These are phyloP conservation scores for Mycena amicta DNA, from an alignment of 768 basidiomycete genomes.

Conservation along the genomic window DNA sequence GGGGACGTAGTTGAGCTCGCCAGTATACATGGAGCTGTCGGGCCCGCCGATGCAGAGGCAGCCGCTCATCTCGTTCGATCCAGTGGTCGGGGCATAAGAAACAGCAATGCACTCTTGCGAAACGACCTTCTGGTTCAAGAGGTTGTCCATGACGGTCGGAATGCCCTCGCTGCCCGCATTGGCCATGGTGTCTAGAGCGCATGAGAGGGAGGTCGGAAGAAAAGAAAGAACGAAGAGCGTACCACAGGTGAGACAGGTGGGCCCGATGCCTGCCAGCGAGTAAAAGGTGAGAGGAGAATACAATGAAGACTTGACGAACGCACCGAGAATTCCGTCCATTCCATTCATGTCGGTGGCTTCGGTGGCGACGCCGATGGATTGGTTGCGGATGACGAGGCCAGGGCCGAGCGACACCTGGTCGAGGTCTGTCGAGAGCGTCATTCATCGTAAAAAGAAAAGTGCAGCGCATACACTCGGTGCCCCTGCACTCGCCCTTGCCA, in stretches of 20 bases:
- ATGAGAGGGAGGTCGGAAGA: not conserved
- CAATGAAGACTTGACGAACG: slow-evolving; percentile 3
- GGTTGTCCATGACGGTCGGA: slow-evolving; percentile 50
- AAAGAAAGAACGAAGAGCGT: too few species aligned
- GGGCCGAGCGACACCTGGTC: slow-evolving; percentile 44
- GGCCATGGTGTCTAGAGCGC: slow-evolving; percentile 13
- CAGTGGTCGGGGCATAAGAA: slow-evolving; percentile 40
- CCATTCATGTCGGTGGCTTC: slow-evolving; percentile 9
- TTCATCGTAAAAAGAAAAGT: not conserved
- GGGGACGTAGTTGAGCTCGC: slow-evolving; percentile 16
- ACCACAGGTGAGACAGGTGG: slow-evolving; percentile 43
- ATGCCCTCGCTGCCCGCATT: slow-evolving; percentile 19
- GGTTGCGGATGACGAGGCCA: slow-evolving; percentile 41
- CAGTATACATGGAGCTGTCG: slow-evolving; percentile 28
- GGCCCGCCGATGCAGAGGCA: slow-evolving; percentile 28
- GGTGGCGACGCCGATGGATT: slow-evolving; percentile 52
- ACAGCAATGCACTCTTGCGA: slow-evolving; percentile 33
- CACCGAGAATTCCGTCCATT: slow-evolving; percentile 54
- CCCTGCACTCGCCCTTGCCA: slow-evolving; percentile 47
- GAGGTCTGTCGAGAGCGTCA: slow-evolving; percentile 31
- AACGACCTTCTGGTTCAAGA: slow-evolving; percentile 35
- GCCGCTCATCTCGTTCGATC: slow-evolving; percentile 11
- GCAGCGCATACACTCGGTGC: slow-evolving; percentile 25
- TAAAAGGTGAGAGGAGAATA: not conserved
- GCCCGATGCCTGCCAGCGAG: slow-evolving; percentile 43